Evolutionary conservation across 257 asterid genomes (phyloP).

Genomic region (Solanum arcanum): DNA sequence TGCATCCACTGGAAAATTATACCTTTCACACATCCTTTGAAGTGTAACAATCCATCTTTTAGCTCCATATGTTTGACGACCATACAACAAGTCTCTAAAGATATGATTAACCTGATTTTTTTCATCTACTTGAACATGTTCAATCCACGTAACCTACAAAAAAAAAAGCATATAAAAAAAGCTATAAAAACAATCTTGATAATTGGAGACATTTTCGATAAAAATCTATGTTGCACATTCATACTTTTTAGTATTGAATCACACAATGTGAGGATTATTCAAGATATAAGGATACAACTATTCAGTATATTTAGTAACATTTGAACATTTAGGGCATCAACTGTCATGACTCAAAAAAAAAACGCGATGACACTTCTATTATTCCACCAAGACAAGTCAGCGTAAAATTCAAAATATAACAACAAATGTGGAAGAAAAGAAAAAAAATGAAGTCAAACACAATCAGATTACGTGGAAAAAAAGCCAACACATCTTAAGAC

Average conservation of each 20-base stretch:
- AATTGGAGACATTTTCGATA: background rate
- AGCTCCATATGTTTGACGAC: constrained; percentile 57
- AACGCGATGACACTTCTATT: too few species aligned
- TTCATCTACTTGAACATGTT: constrained; percentile 66
- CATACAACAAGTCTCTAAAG: constrained; percentile 38
- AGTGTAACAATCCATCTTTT: constrained; percentile 49
- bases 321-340: background rate
- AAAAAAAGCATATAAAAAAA: background rate
- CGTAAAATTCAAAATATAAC: too few species aligned
- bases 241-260: background rate
- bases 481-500: too few species aligned
- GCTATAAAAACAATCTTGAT: background rate
- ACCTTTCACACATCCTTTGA: constrained; percentile 49
- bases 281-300: background rate
- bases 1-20: constrained; percentile 27
- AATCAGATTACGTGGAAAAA: too few species aligned
- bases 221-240: background rate
- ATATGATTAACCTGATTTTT: constrained; percentile 34
- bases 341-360: too few species aligned
- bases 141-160: constrained; percentile 61
- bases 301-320: background rate
- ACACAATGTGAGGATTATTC: background rate
- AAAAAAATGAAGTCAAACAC: too few species aligned
- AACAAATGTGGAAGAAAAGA: too few species aligned
- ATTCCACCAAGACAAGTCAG: too few species aligned